A percentile compares a stretch with the other conserved stretches of the same genome.
Conservation (phyloP, 1,284 basidiomycete species). For the Agaricales sp. region DNA sequence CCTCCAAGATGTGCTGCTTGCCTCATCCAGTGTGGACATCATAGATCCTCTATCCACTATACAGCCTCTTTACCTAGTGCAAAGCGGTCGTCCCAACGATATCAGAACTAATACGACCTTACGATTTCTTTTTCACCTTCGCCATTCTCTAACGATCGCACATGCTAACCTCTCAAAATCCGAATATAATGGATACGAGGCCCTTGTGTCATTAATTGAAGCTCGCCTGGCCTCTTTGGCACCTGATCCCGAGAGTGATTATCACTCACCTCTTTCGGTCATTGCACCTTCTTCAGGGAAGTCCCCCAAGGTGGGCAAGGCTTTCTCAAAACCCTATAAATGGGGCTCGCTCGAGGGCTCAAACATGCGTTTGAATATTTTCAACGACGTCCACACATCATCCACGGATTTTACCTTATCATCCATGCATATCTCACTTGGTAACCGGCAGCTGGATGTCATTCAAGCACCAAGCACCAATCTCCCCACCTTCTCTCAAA, state of each 20-base stretch:
- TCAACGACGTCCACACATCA: conserved; percentile 4
- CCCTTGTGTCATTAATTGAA: conserved; percentile 22
- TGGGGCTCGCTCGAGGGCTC: conserved; percentile 7
- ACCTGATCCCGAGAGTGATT: conserved; percentile 34
- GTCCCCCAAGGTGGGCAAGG: background rate
- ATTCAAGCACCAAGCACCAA: conserved; percentile 19
- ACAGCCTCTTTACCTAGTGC: conserved; percentile 72
- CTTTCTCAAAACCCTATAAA: background rate
- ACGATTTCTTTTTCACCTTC: conserved; percentile 64
- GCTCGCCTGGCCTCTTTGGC: conserved; percentile 25
- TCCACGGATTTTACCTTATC: background rate
- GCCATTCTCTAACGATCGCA: conserved; percentile 34
- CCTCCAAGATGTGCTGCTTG: conserved; percentile 37
- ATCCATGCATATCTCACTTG: conserved; percentile 15
- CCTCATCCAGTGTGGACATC: conserved; percentile 36
- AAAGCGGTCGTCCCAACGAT: conserved; percentile 52
- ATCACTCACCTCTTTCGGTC: conserved; percentile 8
- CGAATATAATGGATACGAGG: conserved; percentile 1
- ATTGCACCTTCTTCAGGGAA: background rate
- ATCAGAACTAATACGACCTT: conserved; percentile 57
- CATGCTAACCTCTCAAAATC: background rate
- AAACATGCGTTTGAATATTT: background rate
- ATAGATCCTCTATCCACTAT: conserved; percentile 70
- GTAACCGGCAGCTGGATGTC: conserved; percentile 21
- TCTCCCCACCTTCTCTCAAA: conserved; percentile 27